Base-by-base conservation (phyloP, 768 basidiomycete species). In the Pleurotus pulmonarius region DNA sequence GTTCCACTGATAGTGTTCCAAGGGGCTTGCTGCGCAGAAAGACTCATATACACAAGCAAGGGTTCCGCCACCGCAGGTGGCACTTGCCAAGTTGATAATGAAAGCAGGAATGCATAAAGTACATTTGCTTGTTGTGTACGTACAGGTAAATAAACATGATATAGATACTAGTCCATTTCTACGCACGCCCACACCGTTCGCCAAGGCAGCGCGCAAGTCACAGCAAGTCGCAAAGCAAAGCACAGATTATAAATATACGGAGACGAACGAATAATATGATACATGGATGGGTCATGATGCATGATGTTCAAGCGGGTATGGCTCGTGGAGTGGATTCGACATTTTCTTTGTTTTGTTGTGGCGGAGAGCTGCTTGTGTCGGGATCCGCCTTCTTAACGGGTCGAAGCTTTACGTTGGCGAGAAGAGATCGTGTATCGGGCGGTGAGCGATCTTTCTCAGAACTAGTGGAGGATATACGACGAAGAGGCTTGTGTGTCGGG, bases 381-480 rank as follows among this genome's bases (percentile, higher is more conserved):
- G 51, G 41, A 25, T 53, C 51, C 39, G 38, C 51, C n/a, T 39
- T 34, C 39, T 53, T 53, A 11, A 53, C 51, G 9, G 51, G 51
- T 53, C 51, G 22, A 18, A 53, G 39, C 24, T 53, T 53, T 12
- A 53, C 51, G 22, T 53, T 39, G 18, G 51, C 37, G 8, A 53
- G 39, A 13, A 38, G 46, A 29, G 34, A 39, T 12, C 22, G 25
- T 9, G n/a, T 22, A 13, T 43, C 22, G 13, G 26, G 9, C 37
- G 52, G 43, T 13, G 25, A 34, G 8, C 9, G 13, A 24, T 34
- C 22, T 24, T 41, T 39, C 18, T 66, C 66, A 5, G 57, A 59
- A 58, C 61, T 61, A 6, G 64, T 62, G 9, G 74, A 73, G 16
- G 73, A 66, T 3, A 70, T 68, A 13, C 74, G 69, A 15, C 71